Conservation (phyloP, 805 yeast genomes). For the Candida suzukii region DNA sequence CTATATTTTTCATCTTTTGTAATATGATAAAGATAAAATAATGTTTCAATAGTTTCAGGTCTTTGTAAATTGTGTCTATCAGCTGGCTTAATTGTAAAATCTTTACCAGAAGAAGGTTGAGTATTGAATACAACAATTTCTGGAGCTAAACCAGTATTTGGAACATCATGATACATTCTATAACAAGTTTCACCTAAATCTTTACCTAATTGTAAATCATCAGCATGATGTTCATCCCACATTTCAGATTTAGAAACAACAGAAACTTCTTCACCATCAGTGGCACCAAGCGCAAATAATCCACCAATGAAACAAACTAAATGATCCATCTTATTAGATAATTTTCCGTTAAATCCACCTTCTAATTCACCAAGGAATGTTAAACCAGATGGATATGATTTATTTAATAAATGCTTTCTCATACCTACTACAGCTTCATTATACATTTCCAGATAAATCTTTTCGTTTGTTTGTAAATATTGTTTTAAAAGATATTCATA, state of each 20-base stretch:
- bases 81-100: conserved; percentile 58
- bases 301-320: conserved; percentile 91
- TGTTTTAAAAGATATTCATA: conserved; percentile 86
- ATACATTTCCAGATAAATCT: conserved; percentile 67
- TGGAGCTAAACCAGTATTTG: conserved; percentile 75
- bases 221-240: conserved; percentile 55
- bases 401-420: conserved; percentile 52
- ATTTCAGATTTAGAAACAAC: conserved; percentile 46
- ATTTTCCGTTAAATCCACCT: conserved; percentile 51
- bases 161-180: conserved; percentile 67
- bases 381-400: conserved; percentile 55
- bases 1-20: conserved; percentile 79
- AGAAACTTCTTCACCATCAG: conserved; percentile 55
- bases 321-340: conserved; percentile 83
- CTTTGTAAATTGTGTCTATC: conserved; percentile 86
- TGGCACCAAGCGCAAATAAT: conserved; percentile 80
- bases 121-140: conserved; percentile 82
- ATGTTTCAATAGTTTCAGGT: conserved; percentile 89
- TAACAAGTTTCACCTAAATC: conserved; percentile 78
- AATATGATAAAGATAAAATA: conserved; percentile 71
- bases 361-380: conserved; percentile 76
- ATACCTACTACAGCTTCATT: conserved; percentile 73
- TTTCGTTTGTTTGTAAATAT: conserved; percentile 69
- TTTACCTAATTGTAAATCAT: conserved; percentile 62
- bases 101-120: conserved; percentile 36